Base-by-base conservation (phyloP, 345 rosid species). In the Erysimum cheiranthoides region DNA sequence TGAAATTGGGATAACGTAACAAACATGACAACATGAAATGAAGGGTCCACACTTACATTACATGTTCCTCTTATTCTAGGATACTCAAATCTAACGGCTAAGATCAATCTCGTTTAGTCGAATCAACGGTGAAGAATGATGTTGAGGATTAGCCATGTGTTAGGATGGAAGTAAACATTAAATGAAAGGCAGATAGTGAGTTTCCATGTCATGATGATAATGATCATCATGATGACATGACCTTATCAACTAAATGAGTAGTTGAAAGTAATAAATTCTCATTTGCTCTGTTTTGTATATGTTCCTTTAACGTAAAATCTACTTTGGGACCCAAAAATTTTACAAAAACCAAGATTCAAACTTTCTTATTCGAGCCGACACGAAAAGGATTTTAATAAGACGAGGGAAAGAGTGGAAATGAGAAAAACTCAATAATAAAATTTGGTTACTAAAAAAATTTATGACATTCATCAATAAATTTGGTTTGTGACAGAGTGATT, bases 221-320 rank as follows among this genome's bases (percentile, higher is more conserved):
- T 68, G 12, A 21, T 21, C 25, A 56, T 69, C 43, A 61, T n/a
- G 52, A 67, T 58, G 28, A 74, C 59, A 68, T 75, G 18, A 43
- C 68, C 70, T 31, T 31, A n/a, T 61, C 46, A 35, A 16, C 68
- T 66, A 66, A 58, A 47, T 72, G 70, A 60, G 78, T 73, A 27
- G 81, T 52, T 78, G 81, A 30, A 71, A 47, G 59, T 35, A 66
- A 52, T 78, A 67, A 78, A 34, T 45, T 78, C 38, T 67, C n/a
- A 42, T 45, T 67, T 66, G 63, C 53, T 72, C 38, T 72, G 68
- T 51, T 66, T 40, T 58, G 68, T 31, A 39, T 42, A 67, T 59
- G 63, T 42, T 78, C 10, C 69, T 42, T 30, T 45, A 76, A 69
- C 12, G 51, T 0, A 54, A 76, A 70, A 70, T 70, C 76, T 63